Conservation (phyloP, 805 yeast genomes). For the Teunomyces cretensis region DNA sequence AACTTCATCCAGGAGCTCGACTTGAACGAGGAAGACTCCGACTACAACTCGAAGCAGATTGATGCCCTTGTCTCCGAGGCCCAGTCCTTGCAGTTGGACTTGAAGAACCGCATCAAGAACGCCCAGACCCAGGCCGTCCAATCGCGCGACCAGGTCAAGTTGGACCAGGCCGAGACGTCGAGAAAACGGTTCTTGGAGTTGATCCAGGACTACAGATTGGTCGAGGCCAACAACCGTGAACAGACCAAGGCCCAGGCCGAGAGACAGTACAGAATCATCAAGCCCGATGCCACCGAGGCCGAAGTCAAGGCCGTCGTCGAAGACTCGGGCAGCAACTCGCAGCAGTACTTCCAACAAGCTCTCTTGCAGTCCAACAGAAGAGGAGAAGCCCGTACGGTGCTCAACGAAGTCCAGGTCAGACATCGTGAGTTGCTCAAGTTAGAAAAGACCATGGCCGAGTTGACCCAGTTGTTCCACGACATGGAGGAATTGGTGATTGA, state of each 20-base stretch:
- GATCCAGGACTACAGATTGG: constrained; percentile 82
- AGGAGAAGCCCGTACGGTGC: constrained; percentile 93
- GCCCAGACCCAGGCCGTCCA: constrained; percentile 69
- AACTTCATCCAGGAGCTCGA: constrained; percentile 42
- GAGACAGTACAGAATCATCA: constrained; percentile 87
- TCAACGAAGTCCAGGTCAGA: constrained; percentile 93
- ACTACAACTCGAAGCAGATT: constrained; percentile 67
- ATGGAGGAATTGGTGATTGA: constrained; percentile 96
- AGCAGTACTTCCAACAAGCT: constrained; percentile 94
- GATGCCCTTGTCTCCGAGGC: constrained; percentile 79
- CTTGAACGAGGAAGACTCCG: constrained; percentile 47
- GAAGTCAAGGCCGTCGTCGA: constrained; percentile 85
- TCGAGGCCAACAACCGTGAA: constrained; percentile 84
- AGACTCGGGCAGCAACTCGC: constrained; percentile 68
- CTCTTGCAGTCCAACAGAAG: constrained; percentile 80
- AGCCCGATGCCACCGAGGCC: constrained; percentile 78
- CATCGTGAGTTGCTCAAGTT: constrained; percentile 93
- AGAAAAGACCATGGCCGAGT: constrained; percentile 93
- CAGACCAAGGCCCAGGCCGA: constrained; percentile 84
- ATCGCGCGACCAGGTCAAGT: constrained; percentile 67
- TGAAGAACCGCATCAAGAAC: constrained; percentile 74
- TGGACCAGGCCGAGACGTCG: constrained; percentile 86
- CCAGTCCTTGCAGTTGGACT: constrained; percentile 67
- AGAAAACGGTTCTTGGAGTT: constrained; percentile 81
- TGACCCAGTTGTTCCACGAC: constrained; percentile 91